A percentile compares a stretch with the other conserved stretches of the same genome.
phyloP scores from a whole-genome alignment of 2,329 filamentous ascomycete species.

The Paracorniculantispora psalliotae region DNA sequence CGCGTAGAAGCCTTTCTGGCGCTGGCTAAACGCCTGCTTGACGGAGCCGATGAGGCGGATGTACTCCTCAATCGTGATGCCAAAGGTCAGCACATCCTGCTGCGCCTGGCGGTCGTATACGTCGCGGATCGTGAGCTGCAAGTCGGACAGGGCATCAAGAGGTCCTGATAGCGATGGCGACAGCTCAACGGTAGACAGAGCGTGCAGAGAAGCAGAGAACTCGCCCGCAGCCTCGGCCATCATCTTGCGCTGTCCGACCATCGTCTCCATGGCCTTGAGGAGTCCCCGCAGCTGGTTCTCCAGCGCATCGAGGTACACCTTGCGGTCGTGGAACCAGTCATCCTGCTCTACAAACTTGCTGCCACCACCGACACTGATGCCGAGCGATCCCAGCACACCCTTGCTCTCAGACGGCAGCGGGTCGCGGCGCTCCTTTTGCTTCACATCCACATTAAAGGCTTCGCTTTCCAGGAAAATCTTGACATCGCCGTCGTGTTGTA shows the following conservation, averaged over 20 bases:
- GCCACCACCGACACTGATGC: conserved; percentile 68
- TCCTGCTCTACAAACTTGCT: conserved; percentile 97
- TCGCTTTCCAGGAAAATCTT: conserved; percentile 98
- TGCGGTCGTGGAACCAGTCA: conserved; percentile 98
- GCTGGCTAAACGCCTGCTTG: conserved; percentile 86
- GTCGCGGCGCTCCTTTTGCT: conserved; percentile 93
- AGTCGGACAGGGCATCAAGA: conserved; percentile 83
- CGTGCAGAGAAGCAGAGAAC: conserved; percentile 88
- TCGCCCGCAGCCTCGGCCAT: conserved; percentile 91
- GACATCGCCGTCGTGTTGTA: conserved; percentile 89
- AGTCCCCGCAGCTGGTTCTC: conserved; percentile 87
- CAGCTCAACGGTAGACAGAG: conserved; percentile 86
- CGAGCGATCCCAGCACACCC: conserved; percentile 82
- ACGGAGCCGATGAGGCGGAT: conserved; percentile 92
- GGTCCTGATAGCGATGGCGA: conserved; percentile 84
- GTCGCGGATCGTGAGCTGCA: conserved; percentile 90
- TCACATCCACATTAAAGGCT: conserved; percentile 90
- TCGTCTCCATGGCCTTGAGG: conserved; percentile 88
- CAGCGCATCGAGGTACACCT: conserved; percentile 87
- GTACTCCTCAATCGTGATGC: conserved; percentile 97
- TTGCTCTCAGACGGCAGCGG: conserved; percentile 85
- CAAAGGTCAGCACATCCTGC: conserved; percentile 92
- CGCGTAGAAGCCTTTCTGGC: conserved; percentile 91
- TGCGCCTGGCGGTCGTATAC: conserved; percentile 95
- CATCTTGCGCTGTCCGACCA: conserved; percentile 86